Evolutionary conservation across 208 protist species (phyloP).

Genomic region (Crithidia sp.): DNA sequence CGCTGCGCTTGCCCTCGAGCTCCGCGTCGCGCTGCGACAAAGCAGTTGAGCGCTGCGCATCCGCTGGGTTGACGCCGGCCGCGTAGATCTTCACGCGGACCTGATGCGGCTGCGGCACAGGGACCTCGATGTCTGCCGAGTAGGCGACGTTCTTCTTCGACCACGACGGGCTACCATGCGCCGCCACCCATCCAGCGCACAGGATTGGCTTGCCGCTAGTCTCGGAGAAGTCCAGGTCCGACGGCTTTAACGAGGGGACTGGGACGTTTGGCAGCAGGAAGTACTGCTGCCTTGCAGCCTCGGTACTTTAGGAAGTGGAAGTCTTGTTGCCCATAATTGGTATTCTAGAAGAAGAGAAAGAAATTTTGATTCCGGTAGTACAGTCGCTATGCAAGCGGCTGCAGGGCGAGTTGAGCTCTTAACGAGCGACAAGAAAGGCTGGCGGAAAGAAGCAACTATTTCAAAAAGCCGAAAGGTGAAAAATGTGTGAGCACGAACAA

Average conservation of each 20-base stretch:
- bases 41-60: constrained; percentile 48
- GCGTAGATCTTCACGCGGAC: constrained; percentile 75
- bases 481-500: too few relatives aligned
- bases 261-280: constrained; percentile 23
- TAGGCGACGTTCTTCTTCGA: constrained; percentile 39
- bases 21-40: background rate
- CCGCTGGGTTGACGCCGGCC: constrained; percentile 64
- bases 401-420: background rate
- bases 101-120: constrained; percentile 49
- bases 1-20: background rate
- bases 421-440: background rate
- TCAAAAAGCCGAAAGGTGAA: too few relatives aligned
- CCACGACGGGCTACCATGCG: constrained; percentile 24
- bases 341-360: background rate
- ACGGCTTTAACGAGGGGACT: constrained; percentile 32
- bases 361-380: too few relatives aligned
- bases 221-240: constrained; percentile 21
- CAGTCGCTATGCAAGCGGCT: too few relatives aligned
- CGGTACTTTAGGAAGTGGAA: constrained; percentile 1
- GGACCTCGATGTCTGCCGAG: constrained; percentile 46
- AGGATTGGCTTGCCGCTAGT: constrained; percentile 36
- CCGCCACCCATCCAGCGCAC: constrained; percentile 45
- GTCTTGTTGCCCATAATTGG: constrained; percentile 26
- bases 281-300: constrained; percentile 14
- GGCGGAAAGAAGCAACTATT: too few relatives aligned